These are phyloP conservation scores for Chromera velia DNA, from an alignment of 73 alveolate species.

Conservation along the genomic window DNA sequence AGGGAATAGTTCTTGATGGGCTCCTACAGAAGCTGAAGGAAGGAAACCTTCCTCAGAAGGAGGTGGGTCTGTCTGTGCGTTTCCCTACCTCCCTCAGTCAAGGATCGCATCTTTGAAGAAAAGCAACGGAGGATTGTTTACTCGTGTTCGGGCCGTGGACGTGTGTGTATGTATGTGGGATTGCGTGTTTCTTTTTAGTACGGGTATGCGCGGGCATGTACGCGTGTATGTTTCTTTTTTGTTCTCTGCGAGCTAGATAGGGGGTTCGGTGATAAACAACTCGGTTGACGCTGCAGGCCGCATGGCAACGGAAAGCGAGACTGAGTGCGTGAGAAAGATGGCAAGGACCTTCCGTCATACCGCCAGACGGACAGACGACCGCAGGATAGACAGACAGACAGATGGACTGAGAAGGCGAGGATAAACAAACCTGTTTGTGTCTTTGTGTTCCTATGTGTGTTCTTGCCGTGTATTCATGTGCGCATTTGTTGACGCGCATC, in stretches of 20 bases:
- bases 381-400: neutral
- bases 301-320: too few species aligned
- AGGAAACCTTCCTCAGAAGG: slow-evolving; percentile 85
- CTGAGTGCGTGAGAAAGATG: too few species aligned
- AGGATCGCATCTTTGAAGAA: too few species aligned
- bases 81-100: too few species aligned
- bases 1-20: slow-evolving; percentile 71
- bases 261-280: too few species aligned
- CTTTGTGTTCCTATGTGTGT: neutral
- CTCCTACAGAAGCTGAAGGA: slow-evolving; percentile 68
- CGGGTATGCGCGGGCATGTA: neutral
- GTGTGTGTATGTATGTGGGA: neutral
- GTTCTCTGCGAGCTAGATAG: neutral
- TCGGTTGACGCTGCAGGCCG: too few species aligned
- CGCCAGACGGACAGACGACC: too few species aligned
- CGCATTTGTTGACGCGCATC: neutral
- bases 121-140: neutral
- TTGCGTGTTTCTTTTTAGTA: neutral
- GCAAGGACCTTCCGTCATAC: too few species aligned
- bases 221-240: neutral
- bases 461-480: neutral
- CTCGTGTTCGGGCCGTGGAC: neutral
- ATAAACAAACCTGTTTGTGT: neutral
- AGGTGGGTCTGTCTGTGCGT: too few species aligned
- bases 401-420: slow-evolving; percentile 32